Conservation (phyloP, 2,329 filamentous ascomycete species). For the Aphanocladium album region DNA sequence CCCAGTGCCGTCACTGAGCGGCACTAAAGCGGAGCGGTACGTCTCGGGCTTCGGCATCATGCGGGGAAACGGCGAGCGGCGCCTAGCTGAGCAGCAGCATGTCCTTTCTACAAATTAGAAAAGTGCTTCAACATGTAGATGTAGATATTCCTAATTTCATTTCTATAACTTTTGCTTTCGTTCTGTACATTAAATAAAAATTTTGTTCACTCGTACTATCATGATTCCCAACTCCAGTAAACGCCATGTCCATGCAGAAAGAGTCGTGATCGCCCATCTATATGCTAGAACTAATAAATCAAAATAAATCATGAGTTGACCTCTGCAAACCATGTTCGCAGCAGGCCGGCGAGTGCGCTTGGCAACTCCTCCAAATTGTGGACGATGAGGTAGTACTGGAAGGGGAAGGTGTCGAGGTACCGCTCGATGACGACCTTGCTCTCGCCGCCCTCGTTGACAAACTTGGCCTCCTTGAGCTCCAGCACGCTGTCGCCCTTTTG, state of each 20-base stretch:
- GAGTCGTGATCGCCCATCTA: neutral
- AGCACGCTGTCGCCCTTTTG: slow-evolving; percentile 64
- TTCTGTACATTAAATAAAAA: neutral
- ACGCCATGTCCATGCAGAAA: slow-evolving; percentile 11
- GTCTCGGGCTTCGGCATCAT: slow-evolving; percentile 2
- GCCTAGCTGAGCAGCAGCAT: neutral
- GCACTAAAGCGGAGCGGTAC: neutral
- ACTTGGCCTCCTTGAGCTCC: slow-evolving; percentile 82
- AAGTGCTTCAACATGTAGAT: too few species aligned
- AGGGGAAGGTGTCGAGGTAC: slow-evolving; percentile 94
- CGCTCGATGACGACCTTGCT: slow-evolving; percentile 74
- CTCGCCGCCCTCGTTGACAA: slow-evolving; percentile 62
- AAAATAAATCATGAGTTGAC: slow-evolving; percentile 40
- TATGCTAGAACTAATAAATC: neutral
- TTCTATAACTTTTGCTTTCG: neutral
- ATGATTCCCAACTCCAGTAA: neutral
- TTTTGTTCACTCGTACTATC: neutral
- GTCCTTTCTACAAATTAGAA: too few species aligned
- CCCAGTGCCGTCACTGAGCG: neutral
- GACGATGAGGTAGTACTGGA: slow-evolving; percentile 94
- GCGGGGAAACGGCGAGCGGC: neutral
- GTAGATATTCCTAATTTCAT: neutral
- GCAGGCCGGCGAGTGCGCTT: slow-evolving; percentile 74
- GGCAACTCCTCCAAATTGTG: slow-evolving; percentile 88
- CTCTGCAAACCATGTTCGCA: slow-evolving; percentile 94